Evolutionary conservation across 1,284 basidiomycete genomes (phyloP).

Genomic region (Pseudozyma flocculosa): DNA sequence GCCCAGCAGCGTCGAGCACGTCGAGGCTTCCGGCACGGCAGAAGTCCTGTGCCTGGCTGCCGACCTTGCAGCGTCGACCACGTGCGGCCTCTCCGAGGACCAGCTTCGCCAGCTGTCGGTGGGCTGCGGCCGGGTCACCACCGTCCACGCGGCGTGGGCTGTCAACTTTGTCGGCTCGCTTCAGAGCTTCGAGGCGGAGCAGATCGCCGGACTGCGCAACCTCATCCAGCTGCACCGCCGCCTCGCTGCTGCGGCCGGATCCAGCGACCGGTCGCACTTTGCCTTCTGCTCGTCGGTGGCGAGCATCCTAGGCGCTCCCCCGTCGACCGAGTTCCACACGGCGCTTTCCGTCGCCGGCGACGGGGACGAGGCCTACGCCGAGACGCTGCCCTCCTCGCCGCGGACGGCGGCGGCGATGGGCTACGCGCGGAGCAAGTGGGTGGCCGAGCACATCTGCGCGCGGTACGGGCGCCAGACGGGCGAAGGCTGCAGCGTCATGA

Average conservation of each 20-base stretch:
- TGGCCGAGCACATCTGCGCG: conserved; percentile 65
- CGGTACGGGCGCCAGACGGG: background rate
- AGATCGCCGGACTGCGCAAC: conserved; percentile 19
- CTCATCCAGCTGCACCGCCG: conserved; percentile 14
- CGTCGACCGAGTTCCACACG: too few species aligned
- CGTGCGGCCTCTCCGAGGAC: too few species aligned
- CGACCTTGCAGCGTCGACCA: conserved; percentile 12
- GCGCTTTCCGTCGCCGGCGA: background rate
- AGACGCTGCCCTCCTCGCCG: conserved; percentile 3
- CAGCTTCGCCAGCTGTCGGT: too few species aligned
- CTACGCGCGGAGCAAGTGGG: conserved; percentile 63
- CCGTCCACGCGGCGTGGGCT: conserved; percentile 44
- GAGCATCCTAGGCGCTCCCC: conserved; percentile 45
- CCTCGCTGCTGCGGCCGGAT: conserved; percentile 58
- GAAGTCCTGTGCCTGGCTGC: conserved; percentile 18
- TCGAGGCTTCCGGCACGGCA: conserved; percentile 5
- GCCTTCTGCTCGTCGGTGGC: conserved; percentile 66
- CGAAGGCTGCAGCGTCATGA: conserved; percentile 8
- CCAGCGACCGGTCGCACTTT: conserved; percentile 60
- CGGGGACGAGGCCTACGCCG: conserved; percentile 46
- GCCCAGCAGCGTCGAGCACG: conserved; percentile 29
- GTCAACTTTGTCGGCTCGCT: conserved; percentile 46
- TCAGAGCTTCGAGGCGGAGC: conserved; percentile 27
- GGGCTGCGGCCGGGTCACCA: conserved; percentile 2
- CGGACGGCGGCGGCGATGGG: conserved; percentile 20